These are phyloP conservation scores for Geranomyces michiganensis DNA, from an alignment of 192 early-diverging fungal species.

Conservation along the genomic window DNA sequence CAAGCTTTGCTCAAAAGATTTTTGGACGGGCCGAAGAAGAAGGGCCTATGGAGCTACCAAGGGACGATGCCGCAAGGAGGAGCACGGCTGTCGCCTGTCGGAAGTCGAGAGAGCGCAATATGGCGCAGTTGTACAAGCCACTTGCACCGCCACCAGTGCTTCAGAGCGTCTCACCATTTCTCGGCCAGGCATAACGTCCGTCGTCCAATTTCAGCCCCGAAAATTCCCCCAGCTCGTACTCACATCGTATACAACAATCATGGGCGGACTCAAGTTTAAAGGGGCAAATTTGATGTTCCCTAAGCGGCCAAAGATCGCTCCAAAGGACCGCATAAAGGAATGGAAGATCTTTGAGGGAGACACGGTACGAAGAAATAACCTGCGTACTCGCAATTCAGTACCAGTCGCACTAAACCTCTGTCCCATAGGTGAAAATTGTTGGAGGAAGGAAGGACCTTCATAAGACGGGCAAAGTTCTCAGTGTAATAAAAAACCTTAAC, in stretches of 20 bases:
- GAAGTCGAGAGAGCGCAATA: no score
- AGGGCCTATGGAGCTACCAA: not conserved
- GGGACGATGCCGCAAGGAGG: not conserved
- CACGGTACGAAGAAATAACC: conserved; percentile 32
- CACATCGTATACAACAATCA: not conserved
- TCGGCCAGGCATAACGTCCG: no score
- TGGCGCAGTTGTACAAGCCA: not conserved
- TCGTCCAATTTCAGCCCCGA: no score
- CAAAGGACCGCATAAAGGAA: conserved; percentile 50
- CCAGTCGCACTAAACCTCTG: not conserved
- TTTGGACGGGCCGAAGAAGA: not conserved
- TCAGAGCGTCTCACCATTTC: not conserved
- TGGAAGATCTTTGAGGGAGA: conserved; percentile 69
- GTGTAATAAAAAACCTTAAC: conserved; percentile 65
- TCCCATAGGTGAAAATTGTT: conserved; percentile 55
- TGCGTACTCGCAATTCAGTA: not conserved
- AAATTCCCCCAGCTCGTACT: no score
- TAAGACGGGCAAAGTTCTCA: conserved; percentile 63
- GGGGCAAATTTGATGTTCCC: conserved; percentile 31
- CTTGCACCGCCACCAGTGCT: not conserved
- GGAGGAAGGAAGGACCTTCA: conserved; percentile 65
- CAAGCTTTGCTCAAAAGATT: conserved; percentile 13
- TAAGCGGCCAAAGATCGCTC: conserved; percentile 25
- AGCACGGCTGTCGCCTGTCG: no score
- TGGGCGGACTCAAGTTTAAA: conserved; percentile 26